Conservation (phyloP, 768 basidiomycete species). For the Pulveroboletus sp. region DNA sequence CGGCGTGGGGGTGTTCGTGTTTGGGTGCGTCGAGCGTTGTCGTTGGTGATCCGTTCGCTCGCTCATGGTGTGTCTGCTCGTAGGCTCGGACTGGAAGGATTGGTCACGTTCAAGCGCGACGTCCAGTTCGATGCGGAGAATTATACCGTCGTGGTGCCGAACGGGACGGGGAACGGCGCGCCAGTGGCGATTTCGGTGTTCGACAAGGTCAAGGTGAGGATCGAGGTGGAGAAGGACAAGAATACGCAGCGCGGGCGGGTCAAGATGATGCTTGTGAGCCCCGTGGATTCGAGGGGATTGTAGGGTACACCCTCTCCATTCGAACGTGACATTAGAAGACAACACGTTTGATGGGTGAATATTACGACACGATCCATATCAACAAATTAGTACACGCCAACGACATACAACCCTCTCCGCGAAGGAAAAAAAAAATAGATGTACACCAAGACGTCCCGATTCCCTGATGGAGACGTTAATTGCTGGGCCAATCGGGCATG, state of each 20-base stretch:
- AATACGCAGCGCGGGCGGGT: conserved; percentile 90
- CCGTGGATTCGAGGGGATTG: conserved; percentile 51
- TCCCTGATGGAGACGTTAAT: too few relatives aligned
- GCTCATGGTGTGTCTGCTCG: not conserved
- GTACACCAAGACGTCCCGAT: too few relatives aligned
- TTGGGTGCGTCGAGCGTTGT: conserved; percentile 60
- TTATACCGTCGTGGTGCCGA: conserved; percentile 77
- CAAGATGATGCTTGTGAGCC: conserved; percentile 72
- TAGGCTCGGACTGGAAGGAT: conserved; percentile 90
- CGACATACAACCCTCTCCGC: not conserved
- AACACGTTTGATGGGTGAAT: too few relatives aligned
- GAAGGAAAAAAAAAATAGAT: not conserved
- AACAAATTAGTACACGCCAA: conserved; percentile 5
- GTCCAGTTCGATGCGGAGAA: conserved; percentile 89
- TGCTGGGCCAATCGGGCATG: conserved; percentile 70
- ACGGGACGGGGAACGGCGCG: conserved; percentile 12
- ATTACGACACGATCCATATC: too few relatives aligned
- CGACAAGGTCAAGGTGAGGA: conserved; percentile 87
- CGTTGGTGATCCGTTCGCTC: too few relatives aligned
- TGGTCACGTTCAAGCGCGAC: conserved; percentile 90
- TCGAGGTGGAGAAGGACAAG: conserved; percentile 91
- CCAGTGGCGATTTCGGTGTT: conserved; percentile 78
- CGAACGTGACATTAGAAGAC: too few relatives aligned
- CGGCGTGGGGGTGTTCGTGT: conserved; percentile 94
- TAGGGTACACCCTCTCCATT: too few relatives aligned